Percentiles rank a stretch among this genome's conserved stretches.
phyloP scores from a whole-genome alignment of 2,329 filamentous ascomycete genomes.

The Fusarium sp. region DNA sequence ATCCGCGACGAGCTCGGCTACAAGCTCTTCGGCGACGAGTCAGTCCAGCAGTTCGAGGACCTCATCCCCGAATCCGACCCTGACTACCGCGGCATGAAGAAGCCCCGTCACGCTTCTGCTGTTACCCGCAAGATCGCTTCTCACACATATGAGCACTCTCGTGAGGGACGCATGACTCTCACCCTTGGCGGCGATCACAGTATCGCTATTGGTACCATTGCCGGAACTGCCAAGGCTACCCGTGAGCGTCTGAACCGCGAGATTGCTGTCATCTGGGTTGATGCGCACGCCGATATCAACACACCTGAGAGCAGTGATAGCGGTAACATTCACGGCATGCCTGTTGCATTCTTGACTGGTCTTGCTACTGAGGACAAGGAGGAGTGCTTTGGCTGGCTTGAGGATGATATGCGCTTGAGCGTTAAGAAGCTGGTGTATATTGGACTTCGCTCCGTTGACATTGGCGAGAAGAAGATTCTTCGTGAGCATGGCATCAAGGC shows the following conservation, averaged over 20 bases:
- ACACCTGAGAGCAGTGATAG: conserved; percentile 89
- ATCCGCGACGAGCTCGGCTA: conserved; percentile 89
- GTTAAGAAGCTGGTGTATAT: conserved; percentile 95
- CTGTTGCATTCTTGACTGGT: conserved; percentile 90
- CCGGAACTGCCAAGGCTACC: conserved; percentile 86
- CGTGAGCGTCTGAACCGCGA: conserved; percentile 85
- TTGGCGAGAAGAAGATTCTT: conserved; percentile 93
- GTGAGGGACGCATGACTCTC: conserved; percentile 85
- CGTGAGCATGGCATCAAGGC: conserved; percentile 92
- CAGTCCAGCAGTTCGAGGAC: conserved; percentile 85
- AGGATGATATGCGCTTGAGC: conserved; percentile 76
- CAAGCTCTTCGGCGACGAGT: conserved; percentile 84
- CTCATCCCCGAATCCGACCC: conserved; percentile 80
- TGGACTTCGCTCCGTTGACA: conserved; percentile 90
- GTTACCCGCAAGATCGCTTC: conserved; percentile 84
- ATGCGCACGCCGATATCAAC: conserved; percentile 98
- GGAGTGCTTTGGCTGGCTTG: conserved; percentile 91
- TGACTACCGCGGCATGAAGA: conserved; percentile 93
- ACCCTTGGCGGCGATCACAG: conserved; percentile 97
- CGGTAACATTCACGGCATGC: conserved; percentile 98
- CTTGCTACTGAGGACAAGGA: conserved; percentile 81
- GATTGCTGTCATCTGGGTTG: conserved; percentile 97
- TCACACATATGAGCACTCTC: conserved; percentile 90
- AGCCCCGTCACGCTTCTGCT: conserved; percentile 85
- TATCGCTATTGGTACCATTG: conserved; percentile 94